Evolutionary conservation across 139 green algal species (phyloP), one percentile per base, ranked within the genome.

Genomic region (Chlamydomonas urium): DNA sequence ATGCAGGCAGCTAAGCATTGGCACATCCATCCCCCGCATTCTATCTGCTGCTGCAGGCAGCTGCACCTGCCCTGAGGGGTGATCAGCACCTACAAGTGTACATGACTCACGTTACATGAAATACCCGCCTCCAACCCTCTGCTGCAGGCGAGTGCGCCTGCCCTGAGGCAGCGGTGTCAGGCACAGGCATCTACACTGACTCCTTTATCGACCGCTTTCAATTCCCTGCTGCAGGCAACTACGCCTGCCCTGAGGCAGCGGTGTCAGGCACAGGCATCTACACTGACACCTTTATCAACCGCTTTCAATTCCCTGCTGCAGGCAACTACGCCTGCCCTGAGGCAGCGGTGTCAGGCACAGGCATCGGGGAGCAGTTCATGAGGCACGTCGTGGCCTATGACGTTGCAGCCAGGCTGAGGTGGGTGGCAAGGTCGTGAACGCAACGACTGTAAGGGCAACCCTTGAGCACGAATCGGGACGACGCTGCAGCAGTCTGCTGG

Each of bases 281-380:
- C 10, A 19, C 21, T 17, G 10, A 29, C 33, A 3, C 32, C 61
- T 36, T 19, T 31, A 23, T 14, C 48, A 23, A 38, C 33, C 24
- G 32, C 31, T 69, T 4, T 14, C 59, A 38, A 42, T 14, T n/a
- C 19, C 8, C 17, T n/a, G 17, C 29, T 2, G 47, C 75, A 77
- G 76, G 76, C 38, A 82, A 63, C 29, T 82, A 73, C 45, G 76
- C 71, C 2, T 57, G 65, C 58, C 33, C 28, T 29, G n/a, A 32
- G n/a, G 48, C 31, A 24, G 71, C 72, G 5, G 47, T 78, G 24
- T 71, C 47, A 32, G 77, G 77, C 61, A 83, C 77, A 4, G 77
- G 77, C 21, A 57, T 78, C 4, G 77, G 77, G 4, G 77, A 83
- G 59, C 47, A 73, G 66, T 83, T 83, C 66, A 66, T 76, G 31